Base-by-base conservation (phyloP, 1,139 yeast species). In the Yamadazyma conglobata region DNA sequence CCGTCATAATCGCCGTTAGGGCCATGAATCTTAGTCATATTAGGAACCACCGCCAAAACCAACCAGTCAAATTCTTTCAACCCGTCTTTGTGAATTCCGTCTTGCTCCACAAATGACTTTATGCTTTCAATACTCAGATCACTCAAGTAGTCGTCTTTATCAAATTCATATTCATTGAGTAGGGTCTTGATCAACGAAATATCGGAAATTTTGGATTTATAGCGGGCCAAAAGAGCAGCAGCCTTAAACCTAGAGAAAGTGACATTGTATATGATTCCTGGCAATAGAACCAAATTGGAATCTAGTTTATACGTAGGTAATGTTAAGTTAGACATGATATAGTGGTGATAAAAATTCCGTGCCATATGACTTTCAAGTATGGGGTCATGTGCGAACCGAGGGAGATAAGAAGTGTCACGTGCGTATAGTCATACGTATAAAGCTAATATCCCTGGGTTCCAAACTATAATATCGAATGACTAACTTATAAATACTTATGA, bases 211-310 rank as follows among this genome's bases (percentile, higher is more conserved):
- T 59, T 55, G 13, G 56, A 50, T 34, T 55, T 58, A 47, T 48
- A 66, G 23, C 68, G 55, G 23, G 56, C 61, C 28, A 77, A 52
- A 18, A 77, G 52, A 1, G 70, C 63, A 6, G 73, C 66, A 2
- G 79, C 80, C 34, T 68, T 66, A 39, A 61, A 58, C 31, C 70
- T 56, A 21, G 70, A 56, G 34, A 77, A 71, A 1, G 76, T 62
- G 10, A 77, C 75, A 38, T 74, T 69, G 50, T 78, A 79, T 17
- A 76, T 64, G 29, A 77, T 70, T 0, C 84, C 84, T 1, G 86
- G 85, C 10, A 78, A 49, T 21, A 77, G 60, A 10, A 78, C 74
- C 36, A 77, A 51, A 41, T 60, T 64, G 25, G 70, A 64, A 45
- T 65, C 73, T 22, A 65, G 52, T 32, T 56, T 57, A 46, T 67